Conservation (phyloP, 2,329 filamentous ascomycete species). For the Colletotrichum eremochloae region DNA sequence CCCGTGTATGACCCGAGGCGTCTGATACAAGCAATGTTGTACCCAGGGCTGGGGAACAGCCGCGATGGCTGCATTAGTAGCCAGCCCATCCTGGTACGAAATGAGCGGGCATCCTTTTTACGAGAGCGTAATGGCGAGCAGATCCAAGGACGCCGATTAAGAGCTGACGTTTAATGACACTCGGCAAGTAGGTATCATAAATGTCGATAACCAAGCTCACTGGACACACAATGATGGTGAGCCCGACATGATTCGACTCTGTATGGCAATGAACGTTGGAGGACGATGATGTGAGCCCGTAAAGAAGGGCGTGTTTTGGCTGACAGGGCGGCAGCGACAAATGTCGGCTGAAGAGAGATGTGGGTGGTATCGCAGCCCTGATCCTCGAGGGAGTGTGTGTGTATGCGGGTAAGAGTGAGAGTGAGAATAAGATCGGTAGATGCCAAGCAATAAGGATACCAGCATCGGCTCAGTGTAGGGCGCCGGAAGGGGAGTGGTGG, state of each 20-base stretch:
- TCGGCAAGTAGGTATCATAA: not conserved
- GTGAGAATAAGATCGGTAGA: not conserved
- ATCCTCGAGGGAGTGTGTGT: too few relatives aligned
- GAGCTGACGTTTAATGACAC: not conserved
- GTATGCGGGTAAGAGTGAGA: too few relatives aligned
- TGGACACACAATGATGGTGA: not conserved
- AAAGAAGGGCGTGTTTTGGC: not conserved
- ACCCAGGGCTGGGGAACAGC: not conserved
- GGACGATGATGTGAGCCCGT: not conserved
- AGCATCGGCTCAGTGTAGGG: constrained; percentile 10
- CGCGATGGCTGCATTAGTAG: not conserved
- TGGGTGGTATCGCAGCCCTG: not conserved
- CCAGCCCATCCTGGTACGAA: not conserved
- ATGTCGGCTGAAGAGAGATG: not conserved
- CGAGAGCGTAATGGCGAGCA: not conserved
- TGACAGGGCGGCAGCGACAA: constrained; percentile 2
- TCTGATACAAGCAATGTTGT: not conserved
- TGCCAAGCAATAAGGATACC: not conserved
- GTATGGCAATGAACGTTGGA: not conserved
- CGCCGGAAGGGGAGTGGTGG: not conserved
- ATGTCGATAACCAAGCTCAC: not conserved
- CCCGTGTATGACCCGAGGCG: not conserved
- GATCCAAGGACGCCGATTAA: not conserved
- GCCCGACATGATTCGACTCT: not conserved
- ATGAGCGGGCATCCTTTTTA: not conserved